Evolutionary conservation across 257 asterid genomes (phyloP).

Genomic region (Gentiana dahurica): DNA sequence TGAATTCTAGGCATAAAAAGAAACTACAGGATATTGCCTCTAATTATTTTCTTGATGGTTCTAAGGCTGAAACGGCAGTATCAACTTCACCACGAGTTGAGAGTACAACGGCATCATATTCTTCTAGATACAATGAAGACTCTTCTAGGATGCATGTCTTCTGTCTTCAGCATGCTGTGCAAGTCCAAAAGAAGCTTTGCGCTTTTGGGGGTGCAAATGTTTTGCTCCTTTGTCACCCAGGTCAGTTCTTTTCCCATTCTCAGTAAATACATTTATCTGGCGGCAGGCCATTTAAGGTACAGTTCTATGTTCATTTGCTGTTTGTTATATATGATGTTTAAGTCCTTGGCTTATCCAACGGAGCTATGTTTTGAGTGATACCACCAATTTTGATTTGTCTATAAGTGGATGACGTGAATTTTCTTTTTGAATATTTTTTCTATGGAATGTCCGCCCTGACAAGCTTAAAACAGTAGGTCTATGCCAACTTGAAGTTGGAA

Average conservation of each 20-base stretch:
- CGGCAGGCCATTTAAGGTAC: too few relatives aligned
- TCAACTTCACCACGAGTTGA: slow-evolving; percentile 20
- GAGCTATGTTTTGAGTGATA: too few relatives aligned
- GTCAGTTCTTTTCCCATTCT: slow-evolving; percentile 27
- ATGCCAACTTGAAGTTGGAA: too few relatives aligned
- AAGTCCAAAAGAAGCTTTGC: slow-evolving; percentile 65
- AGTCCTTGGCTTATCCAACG: too few relatives aligned
- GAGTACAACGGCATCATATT: slow-evolving; percentile 19
- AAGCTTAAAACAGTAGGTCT: too few relatives aligned
- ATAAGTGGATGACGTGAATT: too few relatives aligned
- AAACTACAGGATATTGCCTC: slow-evolving; percentile 19
- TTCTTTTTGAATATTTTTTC: too few relatives aligned
- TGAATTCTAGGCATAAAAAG: slow-evolving; percentile 30
- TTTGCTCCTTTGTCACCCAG: slow-evolving; percentile 93
- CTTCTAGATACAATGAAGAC: slow-evolving; percentile 59
- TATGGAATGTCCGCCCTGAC: too few relatives aligned
- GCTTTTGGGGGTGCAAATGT: slow-evolving; percentile 74
- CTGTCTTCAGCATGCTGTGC: slow-evolving; percentile 90
- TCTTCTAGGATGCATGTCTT: slow-evolving; percentile 88
- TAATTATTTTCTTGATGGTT: slow-evolving; percentile 13
- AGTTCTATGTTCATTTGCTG: too few relatives aligned
- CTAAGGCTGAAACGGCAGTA: slow-evolving; percentile 26
- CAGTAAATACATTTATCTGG: not conserved
- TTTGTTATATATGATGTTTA: too few relatives aligned
- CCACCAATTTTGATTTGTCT: too few relatives aligned